Conservation (phyloP, 2,329 filamentous ascomycete species). For the Eutypella sp. region DNA sequence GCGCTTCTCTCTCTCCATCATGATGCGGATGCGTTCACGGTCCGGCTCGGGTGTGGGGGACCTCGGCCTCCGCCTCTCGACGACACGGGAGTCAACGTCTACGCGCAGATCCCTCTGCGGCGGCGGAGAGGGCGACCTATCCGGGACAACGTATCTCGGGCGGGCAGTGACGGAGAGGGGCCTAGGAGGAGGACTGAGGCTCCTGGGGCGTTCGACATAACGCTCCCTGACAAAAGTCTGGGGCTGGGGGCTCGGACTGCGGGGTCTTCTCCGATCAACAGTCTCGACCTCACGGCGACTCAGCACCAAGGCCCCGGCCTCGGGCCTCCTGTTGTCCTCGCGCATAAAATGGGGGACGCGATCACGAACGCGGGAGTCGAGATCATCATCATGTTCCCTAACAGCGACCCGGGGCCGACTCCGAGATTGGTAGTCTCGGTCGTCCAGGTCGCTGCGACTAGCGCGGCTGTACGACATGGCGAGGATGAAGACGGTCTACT, state of each 20-base stretch:
- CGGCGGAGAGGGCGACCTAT: constrained; percentile 33
- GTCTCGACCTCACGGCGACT: constrained; percentile 52
- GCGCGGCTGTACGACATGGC: neutral
- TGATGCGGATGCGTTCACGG: constrained; percentile 45
- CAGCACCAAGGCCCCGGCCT: constrained; percentile 49
- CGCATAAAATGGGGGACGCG: constrained; percentile 48
- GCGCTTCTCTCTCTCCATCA: constrained; percentile 39
- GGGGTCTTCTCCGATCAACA: constrained; percentile 42
- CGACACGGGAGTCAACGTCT: constrained; percentile 20
- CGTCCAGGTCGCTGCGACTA: constrained; percentile 36
- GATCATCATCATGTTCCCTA: constrained; percentile 32
- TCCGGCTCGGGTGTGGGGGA: constrained; percentile 33
- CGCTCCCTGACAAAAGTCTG: constrained; percentile 36
- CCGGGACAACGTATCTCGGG: constrained; percentile 37
- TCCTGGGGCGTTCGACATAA: constrained; percentile 35
- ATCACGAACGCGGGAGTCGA: constrained; percentile 37
- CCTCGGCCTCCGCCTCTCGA: constrained; percentile 24
- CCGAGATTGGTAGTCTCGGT: constrained; percentile 36
- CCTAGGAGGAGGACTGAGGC: constrained; percentile 29
- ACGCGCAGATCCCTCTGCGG: constrained; percentile 11
- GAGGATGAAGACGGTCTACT: neutral
- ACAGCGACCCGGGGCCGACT: constrained; percentile 22
- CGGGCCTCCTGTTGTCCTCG: constrained; percentile 42
- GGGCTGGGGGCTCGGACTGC: constrained; percentile 35
- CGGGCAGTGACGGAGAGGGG: constrained; percentile 27